phyloP scores from a whole-genome alignment of 176 grass and related monocot species.

The Oryza meridionalis region DNA sequence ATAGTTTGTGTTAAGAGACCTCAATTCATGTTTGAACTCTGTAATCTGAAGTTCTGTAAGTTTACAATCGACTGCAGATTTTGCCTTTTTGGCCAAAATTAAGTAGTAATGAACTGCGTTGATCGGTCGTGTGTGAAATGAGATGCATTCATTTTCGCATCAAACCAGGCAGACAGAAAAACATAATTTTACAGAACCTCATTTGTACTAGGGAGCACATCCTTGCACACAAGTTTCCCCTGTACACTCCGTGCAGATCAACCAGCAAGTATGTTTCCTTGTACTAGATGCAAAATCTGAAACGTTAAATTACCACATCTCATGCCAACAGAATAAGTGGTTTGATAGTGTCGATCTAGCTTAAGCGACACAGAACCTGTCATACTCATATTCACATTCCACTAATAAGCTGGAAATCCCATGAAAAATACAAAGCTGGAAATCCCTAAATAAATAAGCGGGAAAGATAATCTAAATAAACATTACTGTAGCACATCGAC shows the following conservation, averaged over 20 bases:
- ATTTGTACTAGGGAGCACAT: not conserved
- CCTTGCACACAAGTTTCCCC: too few relatives aligned
- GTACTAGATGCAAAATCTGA: not conserved
- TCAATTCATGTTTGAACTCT: not conserved
- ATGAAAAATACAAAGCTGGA: not conserved
- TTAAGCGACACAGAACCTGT: constrained; percentile 20
- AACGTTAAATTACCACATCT: not conserved
- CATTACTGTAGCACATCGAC: constrained; percentile 13
- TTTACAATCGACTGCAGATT: constrained; percentile 8
- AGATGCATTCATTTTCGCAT: not conserved
- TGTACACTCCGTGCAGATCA: too few relatives aligned
- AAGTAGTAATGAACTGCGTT: not conserved
- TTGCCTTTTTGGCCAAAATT: constrained; percentile 28
- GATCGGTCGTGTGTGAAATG: not conserved
- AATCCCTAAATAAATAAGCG: not conserved
- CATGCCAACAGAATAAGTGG: not conserved
- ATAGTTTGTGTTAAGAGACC: not conserved
- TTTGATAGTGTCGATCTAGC: not conserved
- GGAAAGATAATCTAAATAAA: not conserved
- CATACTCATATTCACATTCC: constrained; percentile 47
- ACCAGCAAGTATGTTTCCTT: not conserved
- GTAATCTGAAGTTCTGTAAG: not conserved
- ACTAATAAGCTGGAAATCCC: not conserved
- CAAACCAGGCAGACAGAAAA: not conserved
- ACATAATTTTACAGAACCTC: not conserved